A percentile compares a stretch with the other conserved stretches of the same genome.
These are phyloP conservation scores for Russula lepida DNA, from an alignment of 768 basidiomycete genomes.

Conservation along the genomic window DNA sequence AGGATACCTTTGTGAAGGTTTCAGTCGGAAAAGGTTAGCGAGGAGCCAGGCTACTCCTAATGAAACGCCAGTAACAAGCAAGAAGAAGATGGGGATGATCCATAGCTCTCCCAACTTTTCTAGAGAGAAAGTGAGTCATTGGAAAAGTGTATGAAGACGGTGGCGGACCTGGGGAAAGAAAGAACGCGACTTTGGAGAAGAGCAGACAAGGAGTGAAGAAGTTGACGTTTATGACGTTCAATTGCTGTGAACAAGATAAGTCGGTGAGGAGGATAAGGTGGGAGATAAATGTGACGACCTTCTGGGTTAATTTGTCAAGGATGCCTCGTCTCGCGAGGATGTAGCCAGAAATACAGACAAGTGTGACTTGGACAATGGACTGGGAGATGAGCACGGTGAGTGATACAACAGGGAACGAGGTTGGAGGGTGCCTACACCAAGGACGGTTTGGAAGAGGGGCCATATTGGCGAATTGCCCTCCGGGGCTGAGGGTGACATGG, in stretches of 20 bases:
- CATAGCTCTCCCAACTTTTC: constrained; percentile 75
- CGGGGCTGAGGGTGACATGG: constrained; percentile 8
- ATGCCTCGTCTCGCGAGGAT: constrained; percentile 71
- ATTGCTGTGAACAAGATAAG: constrained; percentile 38
- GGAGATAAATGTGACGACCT: constrained; percentile 39
- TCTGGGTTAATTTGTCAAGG: constrained; percentile 83
- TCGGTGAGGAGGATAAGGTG: not conserved
- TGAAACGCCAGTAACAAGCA: constrained; percentile 63
- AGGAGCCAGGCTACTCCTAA: constrained; percentile 59
- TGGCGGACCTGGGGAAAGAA: constrained; percentile 52
- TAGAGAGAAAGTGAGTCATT: constrained; percentile 22
- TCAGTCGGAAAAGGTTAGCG: constrained; percentile 56
- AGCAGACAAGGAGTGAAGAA: constrained; percentile 84
- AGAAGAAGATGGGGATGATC: constrained; percentile 82
- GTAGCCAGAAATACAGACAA: constrained; percentile 79
- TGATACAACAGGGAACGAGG: not conserved
- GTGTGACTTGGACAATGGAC: constrained; percentile 85
- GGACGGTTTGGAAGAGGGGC: constrained; percentile 47
- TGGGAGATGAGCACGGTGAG: constrained; percentile 26
- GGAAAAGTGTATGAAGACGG: not conserved
- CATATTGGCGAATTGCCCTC: constrained; percentile 29
- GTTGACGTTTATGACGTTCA: constrained; percentile 77
- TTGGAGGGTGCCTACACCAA: constrained; percentile 38
- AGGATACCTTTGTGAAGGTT: constrained; percentile 60
- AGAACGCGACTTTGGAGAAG: constrained; percentile 94